These are phyloP conservation scores for Leptographium lundbergii DNA, from an alignment of 2,329 filamentous ascomycete species.

Conservation along the genomic window DNA sequence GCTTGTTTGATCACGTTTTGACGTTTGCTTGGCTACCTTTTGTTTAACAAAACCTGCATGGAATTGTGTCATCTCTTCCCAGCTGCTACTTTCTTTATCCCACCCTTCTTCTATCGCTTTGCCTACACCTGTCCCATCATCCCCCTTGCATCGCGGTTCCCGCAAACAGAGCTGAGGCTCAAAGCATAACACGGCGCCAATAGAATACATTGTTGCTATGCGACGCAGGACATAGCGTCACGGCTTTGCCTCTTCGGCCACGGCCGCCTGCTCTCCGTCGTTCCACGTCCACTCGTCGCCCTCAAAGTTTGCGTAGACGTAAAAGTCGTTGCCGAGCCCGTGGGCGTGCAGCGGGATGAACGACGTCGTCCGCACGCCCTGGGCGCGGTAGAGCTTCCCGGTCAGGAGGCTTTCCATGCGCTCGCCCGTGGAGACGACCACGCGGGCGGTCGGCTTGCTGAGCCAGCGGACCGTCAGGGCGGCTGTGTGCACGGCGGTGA, in stretches of 20 bases:
- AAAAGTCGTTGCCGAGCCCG: slow-evolving; percentile 69
- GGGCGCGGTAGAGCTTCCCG: slow-evolving; percentile 50
- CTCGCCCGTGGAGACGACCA: slow-evolving; percentile 68
- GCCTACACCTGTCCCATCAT: background rate
- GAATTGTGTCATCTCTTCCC: background rate
- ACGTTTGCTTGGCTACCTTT: background rate
- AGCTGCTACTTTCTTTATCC: background rate
- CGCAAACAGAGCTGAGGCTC: background rate
- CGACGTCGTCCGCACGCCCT: slow-evolving; percentile 50
- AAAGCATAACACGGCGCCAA: slow-evolving; percentile 1
- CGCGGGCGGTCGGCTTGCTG: slow-evolving; percentile 28
- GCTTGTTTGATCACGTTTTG: background rate
- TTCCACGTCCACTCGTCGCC: slow-evolving; percentile 35
- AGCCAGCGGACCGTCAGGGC: slow-evolving; percentile 68
- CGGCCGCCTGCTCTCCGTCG: background rate
- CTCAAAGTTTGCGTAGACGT: slow-evolving; percentile 69
- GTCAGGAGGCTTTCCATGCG: slow-evolving; percentile 53
- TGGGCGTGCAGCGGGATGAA: slow-evolving; percentile 59
- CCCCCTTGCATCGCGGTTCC: background rate
- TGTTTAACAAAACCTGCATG: background rate
- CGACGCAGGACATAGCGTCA: background rate
- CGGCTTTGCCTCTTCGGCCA: background rate
- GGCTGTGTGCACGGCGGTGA: slow-evolving; percentile 26
- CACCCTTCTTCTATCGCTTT: background rate
- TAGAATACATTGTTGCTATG: background rate